Evolutionary conservation across 169 alveolate genomes (phyloP), one percentile per base, ranked within the genome.

Genomic region (Neospora caninum): DNA sequence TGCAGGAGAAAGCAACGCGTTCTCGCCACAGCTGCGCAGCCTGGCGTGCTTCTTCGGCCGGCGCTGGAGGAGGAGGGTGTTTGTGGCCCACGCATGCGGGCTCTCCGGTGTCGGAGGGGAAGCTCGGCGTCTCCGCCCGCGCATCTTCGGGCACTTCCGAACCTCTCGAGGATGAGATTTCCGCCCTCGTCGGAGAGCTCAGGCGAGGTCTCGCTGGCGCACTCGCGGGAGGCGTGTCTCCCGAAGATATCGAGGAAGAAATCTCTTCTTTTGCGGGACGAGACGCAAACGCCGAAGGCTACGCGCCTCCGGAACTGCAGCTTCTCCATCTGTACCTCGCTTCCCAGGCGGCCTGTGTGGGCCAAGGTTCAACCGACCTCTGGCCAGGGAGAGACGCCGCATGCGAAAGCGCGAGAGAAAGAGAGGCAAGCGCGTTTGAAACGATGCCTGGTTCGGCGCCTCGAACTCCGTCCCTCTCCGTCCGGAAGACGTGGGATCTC

Each of bases 281-380:
- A 6, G 41, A 25, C 25, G 41, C 29, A 6, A 0, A 2, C 58
- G 58, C 58, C 34, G 89, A 29, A 0, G 67, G 25, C 10, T 82
- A 82, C 41, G 89, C 54, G 69, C 69, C 89, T 38, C 89, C 89
- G 1, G 89, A 82, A 36, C 89, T 39, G 89, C 89, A 82, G 41
- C 13, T 82, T 34, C 89, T 82, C 39, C 67, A 36, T 4, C 54
- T 82, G 31, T 38, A 4, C 25, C 41, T 13, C 31, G 89, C 89
- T 9, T 18, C 89, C 39, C 39, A 25, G 16, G 67, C 89, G 38
- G n/a, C 86, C 27, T 13, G 43, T 10, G 49, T n/a, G 27, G 86
- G 45, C 45, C 10, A 10, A n/a, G 86, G 49, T 16, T 0, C 1
- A 16, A 1, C n/a, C 29, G 22, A 10, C 31, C 86, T 16, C 45